phyloP scores from a whole-genome alignment of 78 protist species.

The Guillardia theta region DNA sequence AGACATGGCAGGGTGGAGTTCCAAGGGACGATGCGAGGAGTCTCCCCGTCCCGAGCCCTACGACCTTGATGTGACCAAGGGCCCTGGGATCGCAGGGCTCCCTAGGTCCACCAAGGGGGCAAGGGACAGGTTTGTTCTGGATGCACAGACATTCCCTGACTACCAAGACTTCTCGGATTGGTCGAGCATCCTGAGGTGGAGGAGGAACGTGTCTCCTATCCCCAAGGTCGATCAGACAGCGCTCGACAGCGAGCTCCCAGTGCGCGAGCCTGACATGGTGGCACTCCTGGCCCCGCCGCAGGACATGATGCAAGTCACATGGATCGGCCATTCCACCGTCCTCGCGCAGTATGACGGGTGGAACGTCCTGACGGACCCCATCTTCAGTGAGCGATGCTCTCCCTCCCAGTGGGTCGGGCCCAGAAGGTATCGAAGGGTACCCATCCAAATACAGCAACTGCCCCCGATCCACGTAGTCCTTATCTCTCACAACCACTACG shows the following conservation, averaged over 20 bases:
- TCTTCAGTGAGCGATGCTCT: conserved; percentile 23
- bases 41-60: no score
- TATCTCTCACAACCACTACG: conserved; percentile 53
- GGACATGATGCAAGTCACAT: not conserved
- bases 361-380: conserved; percentile 14
- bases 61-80: no score
- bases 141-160: no score
- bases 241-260: not conserved
- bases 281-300: not conserved
- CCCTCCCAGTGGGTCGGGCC: conserved; percentile 15
- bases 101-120: no score
- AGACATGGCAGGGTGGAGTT: no score
- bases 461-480: conserved; percentile 16
- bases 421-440: not conserved
- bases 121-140: no score
- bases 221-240: not conserved
- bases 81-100: no score
- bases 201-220: not conserved
- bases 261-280: not conserved
- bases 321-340: not conserved
- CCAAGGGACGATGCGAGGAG: no score
- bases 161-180: no score
- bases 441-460: not conserved
- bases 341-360: not conserved
- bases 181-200: not conserved